These are phyloP conservation scores for Russula abietina DNA, from an alignment of 768 basidiomycete species.

Conservation along the genomic window DNA sequence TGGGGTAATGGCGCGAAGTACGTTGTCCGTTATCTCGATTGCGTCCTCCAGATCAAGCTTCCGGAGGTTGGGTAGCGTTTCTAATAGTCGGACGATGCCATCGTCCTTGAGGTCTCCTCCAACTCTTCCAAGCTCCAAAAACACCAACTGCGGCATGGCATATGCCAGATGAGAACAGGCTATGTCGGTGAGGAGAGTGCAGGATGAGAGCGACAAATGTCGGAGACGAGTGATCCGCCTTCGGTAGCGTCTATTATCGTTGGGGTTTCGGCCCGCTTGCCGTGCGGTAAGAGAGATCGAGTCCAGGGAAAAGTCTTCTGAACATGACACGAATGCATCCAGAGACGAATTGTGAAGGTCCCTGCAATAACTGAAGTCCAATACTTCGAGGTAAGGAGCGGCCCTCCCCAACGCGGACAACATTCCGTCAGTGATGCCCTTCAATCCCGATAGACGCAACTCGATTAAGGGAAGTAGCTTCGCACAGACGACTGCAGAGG, in stretches of 20 bases:
- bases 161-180: conserved; percentile 69
- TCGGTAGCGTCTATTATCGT: conserved; percentile 43
- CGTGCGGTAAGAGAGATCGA: conserved; percentile 52
- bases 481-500: conserved; percentile 40
- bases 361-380: conserved; percentile 72
- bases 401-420: conserved; percentile 63
- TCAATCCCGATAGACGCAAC: conserved; percentile 64
- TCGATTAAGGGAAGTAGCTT: conserved; percentile 52
- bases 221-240: conserved; percentile 62
- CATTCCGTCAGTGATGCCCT: conserved; percentile 49
- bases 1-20: conserved; percentile 64
- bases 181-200: conserved; percentile 63
- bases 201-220: conserved; percentile 69
- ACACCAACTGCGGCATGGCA: conserved; percentile 64
- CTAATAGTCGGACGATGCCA: conserved; percentile 67
- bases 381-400: conserved; percentile 65
- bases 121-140: conserved; percentile 74
- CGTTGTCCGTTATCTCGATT: conserved; percentile 59
- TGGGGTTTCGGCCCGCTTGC: conserved; percentile 57
- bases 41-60: conserved; percentile 87
- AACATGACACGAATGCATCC: conserved; percentile 62
- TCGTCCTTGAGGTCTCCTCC: conserved; percentile 62
- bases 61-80: conserved; percentile 62
- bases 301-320: conserved; percentile 35
- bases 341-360: conserved; percentile 70